Base-by-base conservation (phyloP, 169 alveolate genomes). In the Eimeria maxima region DNA sequence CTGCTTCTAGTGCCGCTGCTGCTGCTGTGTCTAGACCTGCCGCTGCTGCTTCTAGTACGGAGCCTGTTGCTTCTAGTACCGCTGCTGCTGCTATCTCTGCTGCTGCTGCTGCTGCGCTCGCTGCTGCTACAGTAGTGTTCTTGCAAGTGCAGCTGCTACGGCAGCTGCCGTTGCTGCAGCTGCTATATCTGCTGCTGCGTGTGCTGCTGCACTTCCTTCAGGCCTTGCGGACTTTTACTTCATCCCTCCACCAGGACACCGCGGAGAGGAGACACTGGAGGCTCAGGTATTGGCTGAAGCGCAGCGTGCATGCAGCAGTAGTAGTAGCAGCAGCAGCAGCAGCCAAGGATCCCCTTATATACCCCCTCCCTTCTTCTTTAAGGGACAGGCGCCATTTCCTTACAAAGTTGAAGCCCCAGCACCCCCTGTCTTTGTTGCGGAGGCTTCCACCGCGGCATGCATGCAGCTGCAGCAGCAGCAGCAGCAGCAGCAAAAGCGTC, bases 181-280 rank as follows among this genome's bases (percentile, higher is more conserved):
- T 76, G 87, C 60, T 45, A 14, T 10, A 8, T 11, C 57, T 45
- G 63, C 55, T 27, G 55, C 87, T 76, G 55, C 60, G 33, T 1
- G 57, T 76, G 87, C 29, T 76, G 60, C 87, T 76, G 87, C 63
- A 24, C 45, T 47, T 69, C 71, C 14, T 45, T 44, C 95, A 92
- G 95, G 91, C 76, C 76, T 92, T 24, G 95, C 95, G 18, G 95
- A 92, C 65, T 78, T 92, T 65, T 76, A 92, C 95, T 92, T 55
- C 83, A 14, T 47, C n/a, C 95, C 95, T 27, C 95, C 95, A 33
- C 67, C 92, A 8, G 73, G 83, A 10, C 50, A 65, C 16, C 90
- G 95, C 27, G 67, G 90, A 42, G 71, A 45, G 29, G 90, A 81
- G 90, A 22, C 90, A 4, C 44, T 81, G 13, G 90, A 81, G 90